phyloP scores from a whole-genome alignment of 1,139 yeast species.

The Suhomyces maxii region DNA sequence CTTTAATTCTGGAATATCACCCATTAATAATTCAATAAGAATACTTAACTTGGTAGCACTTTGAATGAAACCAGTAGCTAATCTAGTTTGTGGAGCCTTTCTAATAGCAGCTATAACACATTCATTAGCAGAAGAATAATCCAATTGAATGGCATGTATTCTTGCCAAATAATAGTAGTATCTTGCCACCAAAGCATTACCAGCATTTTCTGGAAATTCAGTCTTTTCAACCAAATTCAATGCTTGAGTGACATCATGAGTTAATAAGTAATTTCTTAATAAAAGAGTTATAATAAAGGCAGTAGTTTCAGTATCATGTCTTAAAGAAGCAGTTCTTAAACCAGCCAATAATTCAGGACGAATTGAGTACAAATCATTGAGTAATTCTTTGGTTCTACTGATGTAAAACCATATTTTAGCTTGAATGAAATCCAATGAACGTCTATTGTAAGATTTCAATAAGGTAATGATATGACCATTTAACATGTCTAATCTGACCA shows the following conservation, averaged over 20 bases:
- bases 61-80: slow-evolving; percentile 85
- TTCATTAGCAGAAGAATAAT: slow-evolving; percentile 88
- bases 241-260: slow-evolving; percentile 86
- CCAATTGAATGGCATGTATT: slow-evolving; percentile 88
- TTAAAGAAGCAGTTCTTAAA: slow-evolving; percentile 83
- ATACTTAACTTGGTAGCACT: slow-evolving; percentile 87
- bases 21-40: slow-evolving; percentile 88
- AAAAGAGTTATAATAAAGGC: slow-evolving; percentile 83
- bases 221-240: slow-evolving; percentile 86
- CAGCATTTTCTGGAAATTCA: slow-evolving; percentile 81
- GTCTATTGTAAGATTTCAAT: slow-evolving; percentile 66
- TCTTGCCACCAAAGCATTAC: slow-evolving; percentile 88
- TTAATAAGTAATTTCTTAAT: slow-evolving; percentile 73
- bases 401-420: slow-evolving; percentile 95
- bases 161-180: slow-evolving; percentile 87
- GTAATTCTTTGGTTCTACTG: slow-evolving; percentile 73
- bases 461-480: slow-evolving; percentile 56
- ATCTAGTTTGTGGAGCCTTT: slow-evolving; percentile 92
- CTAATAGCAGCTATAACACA: slow-evolving; percentile 90
- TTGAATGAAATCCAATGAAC: slow-evolving; percentile 81
- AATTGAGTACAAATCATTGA: slow-evolving; percentile 57
- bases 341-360: slow-evolving; percentile 72
- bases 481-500: slow-evolving; percentile 51
- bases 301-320: slow-evolving; percentile 91
- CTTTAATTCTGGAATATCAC: slow-evolving; percentile 93